phyloP scores from a whole-genome alignment of 345 rosid genomes.

The Acer campestre region DNA sequence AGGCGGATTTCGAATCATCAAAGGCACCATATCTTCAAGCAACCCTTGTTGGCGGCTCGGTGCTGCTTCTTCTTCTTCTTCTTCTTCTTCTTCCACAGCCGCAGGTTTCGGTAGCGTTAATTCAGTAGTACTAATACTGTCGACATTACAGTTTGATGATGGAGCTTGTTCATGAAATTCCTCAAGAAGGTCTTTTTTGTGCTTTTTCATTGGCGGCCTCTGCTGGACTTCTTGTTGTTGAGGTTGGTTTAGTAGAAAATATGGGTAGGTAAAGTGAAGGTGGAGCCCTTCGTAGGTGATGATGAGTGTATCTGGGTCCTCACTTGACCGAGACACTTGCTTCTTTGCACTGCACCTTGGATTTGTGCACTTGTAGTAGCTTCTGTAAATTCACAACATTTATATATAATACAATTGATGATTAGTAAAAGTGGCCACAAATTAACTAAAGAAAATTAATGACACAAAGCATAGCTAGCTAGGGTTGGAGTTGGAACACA shows the following conservation, averaged over 20 bases:
- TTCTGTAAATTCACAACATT: slow-evolving; percentile 42
- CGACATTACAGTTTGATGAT: slow-evolving; percentile 1
- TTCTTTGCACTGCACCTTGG: slow-evolving; percentile 82
- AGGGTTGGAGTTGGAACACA: too few relatives aligned
- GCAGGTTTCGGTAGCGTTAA: too few relatives aligned
- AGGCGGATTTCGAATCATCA: slow-evolving; percentile 48
- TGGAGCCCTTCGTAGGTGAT: slow-evolving; percentile 91
- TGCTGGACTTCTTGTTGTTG: slow-evolving; percentile 14
- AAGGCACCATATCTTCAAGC: slow-evolving; percentile 82
- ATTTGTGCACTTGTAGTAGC: slow-evolving; percentile 90
- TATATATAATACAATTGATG: not conserved
- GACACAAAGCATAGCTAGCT: too few relatives aligned
- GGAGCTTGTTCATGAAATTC: slow-evolving; percentile 11
- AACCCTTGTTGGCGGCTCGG: slow-evolving; percentile 47
- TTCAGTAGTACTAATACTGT: too few relatives aligned
- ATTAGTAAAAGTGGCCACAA: not conserved
- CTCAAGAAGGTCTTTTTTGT: slow-evolving; percentile 23
- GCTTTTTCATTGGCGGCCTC: slow-evolving; percentile 45
- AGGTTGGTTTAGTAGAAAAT: slow-evolving; percentile 31
- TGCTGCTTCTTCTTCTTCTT: not conserved
- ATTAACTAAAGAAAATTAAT: not conserved
- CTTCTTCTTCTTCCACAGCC: too few relatives aligned
- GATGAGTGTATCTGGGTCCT: slow-evolving; percentile 63
- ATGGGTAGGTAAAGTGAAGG: slow-evolving; percentile 66
- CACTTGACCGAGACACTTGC: slow-evolving; percentile 73